Percentiles rank a stretch among this genome's conserved stretches.
Evolutionary conservation across 148 eudicot genomes (phyloP).

Genomic region (Silene uniflora): DNA sequence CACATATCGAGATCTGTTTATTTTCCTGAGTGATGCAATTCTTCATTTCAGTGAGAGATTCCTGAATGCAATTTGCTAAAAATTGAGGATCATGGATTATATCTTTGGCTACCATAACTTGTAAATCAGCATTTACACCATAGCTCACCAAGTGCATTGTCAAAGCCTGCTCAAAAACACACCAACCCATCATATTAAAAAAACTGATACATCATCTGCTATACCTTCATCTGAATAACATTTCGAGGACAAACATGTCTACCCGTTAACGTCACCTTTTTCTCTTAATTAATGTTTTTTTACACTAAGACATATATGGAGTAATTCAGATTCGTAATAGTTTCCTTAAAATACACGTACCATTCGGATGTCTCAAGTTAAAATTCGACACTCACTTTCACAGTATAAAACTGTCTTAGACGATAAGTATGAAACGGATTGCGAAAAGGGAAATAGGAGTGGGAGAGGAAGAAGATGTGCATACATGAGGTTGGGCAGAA

Average conservation of each 20-base stretch:
- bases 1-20: neutral
- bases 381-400: too few species aligned
- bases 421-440: too few species aligned
- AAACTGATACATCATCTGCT: neutral
- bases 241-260: too few species aligned
- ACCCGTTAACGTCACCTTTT: too few species aligned
- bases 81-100: conserved; percentile 28
- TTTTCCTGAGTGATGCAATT: neutral
- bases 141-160: conserved; percentile 38
- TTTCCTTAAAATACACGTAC: too few species aligned
- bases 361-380: too few species aligned
- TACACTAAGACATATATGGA: too few species aligned
- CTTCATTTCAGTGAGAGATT: conserved; percentile 22
- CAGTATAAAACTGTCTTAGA: too few species aligned
- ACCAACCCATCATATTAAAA: neutral
- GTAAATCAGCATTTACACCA: conserved; percentile 24
- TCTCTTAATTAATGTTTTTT: too few species aligned
- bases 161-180: conserved; percentile 23
- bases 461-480: neutral
- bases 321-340: too few species aligned
- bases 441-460: neutral
- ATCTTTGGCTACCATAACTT: conserved; percentile 34
- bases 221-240: too few species aligned
- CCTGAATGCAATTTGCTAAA: conserved; percentile 23
- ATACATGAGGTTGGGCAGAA: conserved; percentile 33